Evolutionary conservation across 192 early-diverging fungal genomes (phyloP).

Genomic region (Entomortierella beljakovae): DNA sequence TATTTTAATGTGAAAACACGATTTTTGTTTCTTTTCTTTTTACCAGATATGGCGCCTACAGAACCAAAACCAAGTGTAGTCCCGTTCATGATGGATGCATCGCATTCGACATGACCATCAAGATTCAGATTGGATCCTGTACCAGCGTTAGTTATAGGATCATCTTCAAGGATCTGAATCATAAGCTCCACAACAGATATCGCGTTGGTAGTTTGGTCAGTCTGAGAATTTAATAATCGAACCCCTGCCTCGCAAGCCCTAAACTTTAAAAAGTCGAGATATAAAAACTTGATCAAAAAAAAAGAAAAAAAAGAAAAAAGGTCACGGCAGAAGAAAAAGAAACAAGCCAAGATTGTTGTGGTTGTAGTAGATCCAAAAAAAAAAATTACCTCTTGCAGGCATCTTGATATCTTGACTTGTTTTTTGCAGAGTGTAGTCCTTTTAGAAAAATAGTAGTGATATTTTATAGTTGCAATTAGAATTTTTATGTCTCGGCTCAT

Average conservation of each 20-base stretch:
- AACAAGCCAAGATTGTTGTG: not conserved
- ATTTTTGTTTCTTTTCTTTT: not conserved
- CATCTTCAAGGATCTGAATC: constrained; percentile 57
- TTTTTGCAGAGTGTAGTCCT: constrained; percentile 48
- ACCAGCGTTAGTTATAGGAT: constrained; percentile 60
- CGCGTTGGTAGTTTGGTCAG: constrained; percentile 16
- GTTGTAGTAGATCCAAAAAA: not conserved
- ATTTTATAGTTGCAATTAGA: too few relatives aligned
- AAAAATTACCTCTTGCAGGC: constrained; percentile 44
- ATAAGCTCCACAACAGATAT: constrained; percentile 49
- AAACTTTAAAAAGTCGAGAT: not conserved
- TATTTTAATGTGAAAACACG: not conserved
- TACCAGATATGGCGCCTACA: constrained; percentile 76
- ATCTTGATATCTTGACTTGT: constrained; percentile 37
- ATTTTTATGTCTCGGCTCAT: too few relatives aligned
- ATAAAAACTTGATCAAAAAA: not conserved
- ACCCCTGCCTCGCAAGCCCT: constrained; percentile 57
- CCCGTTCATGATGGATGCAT: constrained; percentile 85
- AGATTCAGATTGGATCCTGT: constrained; percentile 86
- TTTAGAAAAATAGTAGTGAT: not conserved
- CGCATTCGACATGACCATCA: constrained; percentile 82
- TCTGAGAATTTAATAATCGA: constrained; percentile 13
- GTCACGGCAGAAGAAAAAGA: not conserved
- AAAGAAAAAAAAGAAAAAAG: not conserved
- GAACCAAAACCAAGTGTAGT: constrained; percentile 77